Evolutionary conservation across 225 moss, liverwort and hornwort species (phyloP).

Genomic region (Bryoerythrophyllum caledonicum): DNA sequence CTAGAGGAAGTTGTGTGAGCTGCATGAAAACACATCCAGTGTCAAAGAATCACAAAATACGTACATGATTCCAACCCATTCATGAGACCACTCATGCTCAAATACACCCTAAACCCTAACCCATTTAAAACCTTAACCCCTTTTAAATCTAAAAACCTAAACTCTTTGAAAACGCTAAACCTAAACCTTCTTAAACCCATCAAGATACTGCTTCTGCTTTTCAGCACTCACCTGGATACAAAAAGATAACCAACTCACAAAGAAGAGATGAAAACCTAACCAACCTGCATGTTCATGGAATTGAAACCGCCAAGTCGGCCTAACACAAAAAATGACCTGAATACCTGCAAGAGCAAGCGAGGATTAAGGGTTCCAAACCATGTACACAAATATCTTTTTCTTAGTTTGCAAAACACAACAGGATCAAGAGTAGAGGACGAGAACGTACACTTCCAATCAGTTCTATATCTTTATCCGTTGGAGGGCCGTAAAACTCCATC

Average conservation of each 20-base stretch:
- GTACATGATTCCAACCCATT: neutral
- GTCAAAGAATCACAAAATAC: slow-evolving; percentile 17
- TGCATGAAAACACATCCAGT: slow-evolving; percentile 34
- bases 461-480: slow-evolving; percentile 80
- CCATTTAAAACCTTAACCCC: too few relatives aligned
- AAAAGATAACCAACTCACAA: neutral
- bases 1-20: slow-evolving; percentile 76
- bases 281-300: slow-evolving; percentile 98
- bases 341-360: slow-evolving; percentile 50
- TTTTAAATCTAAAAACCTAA: too few relatives aligned
- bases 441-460: slow-evolving; percentile 81
- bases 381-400: neutral
- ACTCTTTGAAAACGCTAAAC: too few relatives aligned
- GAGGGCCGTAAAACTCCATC: slow-evolving; percentile 84
- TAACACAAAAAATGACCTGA: slow-evolving; percentile 87
- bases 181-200: neutral
- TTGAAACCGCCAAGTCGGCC: slow-evolving; percentile 95
- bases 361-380: slow-evolving; percentile 2
- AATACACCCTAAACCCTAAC: too few relatives aligned
- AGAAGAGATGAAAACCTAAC: slow-evolving; percentile 15
- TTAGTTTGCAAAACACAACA: slow-evolving; percentile 4
- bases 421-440: slow-evolving; percentile 4
- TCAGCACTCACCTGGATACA: slow-evolving; percentile 3
- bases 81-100: neutral
- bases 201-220: neutral